Conservation (phyloP, 352 stramenopile genomes). For the Peronosclerospora sorghi region DNA sequence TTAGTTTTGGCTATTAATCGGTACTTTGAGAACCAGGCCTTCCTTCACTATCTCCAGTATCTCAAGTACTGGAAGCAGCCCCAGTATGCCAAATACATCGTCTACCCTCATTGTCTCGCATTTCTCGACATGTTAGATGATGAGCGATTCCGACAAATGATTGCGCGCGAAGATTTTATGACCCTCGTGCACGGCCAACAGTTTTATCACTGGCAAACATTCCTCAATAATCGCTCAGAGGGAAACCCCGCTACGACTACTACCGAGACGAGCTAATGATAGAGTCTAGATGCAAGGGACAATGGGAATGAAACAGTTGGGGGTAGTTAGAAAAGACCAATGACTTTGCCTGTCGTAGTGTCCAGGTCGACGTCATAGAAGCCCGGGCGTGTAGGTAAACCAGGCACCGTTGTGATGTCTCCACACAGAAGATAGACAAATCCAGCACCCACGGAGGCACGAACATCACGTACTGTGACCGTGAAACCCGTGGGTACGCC, state of each 20-base stretch:
- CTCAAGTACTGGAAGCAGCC: conserved; percentile 89
- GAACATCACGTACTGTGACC: conserved; percentile 92
- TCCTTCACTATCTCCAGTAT: conserved; percentile 87
- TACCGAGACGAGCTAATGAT: conserved; percentile 11
- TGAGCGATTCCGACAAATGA: conserved; percentile 83
- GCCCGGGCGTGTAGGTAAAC: conserved; percentile 93
- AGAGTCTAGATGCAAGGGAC: no score
- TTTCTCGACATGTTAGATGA: conserved; percentile 85
- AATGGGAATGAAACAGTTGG: neutral
- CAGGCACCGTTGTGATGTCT: conserved; percentile 98
- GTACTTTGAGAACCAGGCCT: conserved; percentile 86
- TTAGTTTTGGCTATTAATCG: conserved; percentile 83
- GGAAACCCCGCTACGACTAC: conserved; percentile 13
- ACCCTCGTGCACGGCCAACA: conserved; percentile 80
- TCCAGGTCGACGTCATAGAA: conserved; percentile 99
- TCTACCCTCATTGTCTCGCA: conserved; percentile 78
- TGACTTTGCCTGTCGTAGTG: conserved; percentile 89
- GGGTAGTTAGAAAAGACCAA: conserved; percentile 87
- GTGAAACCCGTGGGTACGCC: conserved; percentile 91
- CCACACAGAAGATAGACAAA: conserved; percentile 93
- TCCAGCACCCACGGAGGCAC: conserved; percentile 91
- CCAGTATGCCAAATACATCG: conserved; percentile 87
- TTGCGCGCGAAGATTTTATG: conserved; percentile 79
- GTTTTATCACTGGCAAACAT: conserved; percentile 86
- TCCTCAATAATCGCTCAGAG: conserved; percentile 70